phyloP scores from a whole-genome alignment of 2,329 filamentous ascomycete species.

The Microdochium bolleyi region DNA sequence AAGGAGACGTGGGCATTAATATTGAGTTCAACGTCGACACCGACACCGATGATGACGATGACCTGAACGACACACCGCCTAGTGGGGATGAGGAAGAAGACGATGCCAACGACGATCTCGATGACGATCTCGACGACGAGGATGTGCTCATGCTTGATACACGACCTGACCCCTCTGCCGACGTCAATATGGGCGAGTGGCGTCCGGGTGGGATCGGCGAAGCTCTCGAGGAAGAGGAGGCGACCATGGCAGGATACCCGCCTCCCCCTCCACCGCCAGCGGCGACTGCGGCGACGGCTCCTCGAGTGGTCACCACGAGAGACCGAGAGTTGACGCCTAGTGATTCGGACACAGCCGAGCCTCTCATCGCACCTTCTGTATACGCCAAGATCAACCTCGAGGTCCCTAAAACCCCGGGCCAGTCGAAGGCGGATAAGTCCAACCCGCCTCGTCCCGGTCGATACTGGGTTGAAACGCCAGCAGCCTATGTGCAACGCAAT shows the following conservation, averaged over 20 bases:
- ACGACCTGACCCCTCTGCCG: slow-evolving; percentile 30
- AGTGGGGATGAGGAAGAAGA: slow-evolving; percentile 56
- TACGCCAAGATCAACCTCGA: slow-evolving; percentile 59
- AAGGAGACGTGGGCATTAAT: slow-evolving; percentile 11
- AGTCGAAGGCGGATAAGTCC: slow-evolving; percentile 28
- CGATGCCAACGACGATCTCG: slow-evolving; percentile 43
- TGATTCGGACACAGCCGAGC: slow-evolving; percentile 65
- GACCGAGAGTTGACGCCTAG: slow-evolving; percentile 60
- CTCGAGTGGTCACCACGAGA: slow-evolving; percentile 30
- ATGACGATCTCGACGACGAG: slow-evolving; percentile 50
- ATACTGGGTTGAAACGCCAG: slow-evolving; percentile 82
- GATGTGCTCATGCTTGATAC: slow-evolving; percentile 53
- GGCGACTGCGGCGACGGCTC: slow-evolving; percentile 4
- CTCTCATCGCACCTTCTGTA: slow-evolving; percentile 52
- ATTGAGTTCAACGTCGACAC: slow-evolving; percentile 24
- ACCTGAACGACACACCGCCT: slow-evolving; percentile 23
- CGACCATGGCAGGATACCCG: slow-evolving; percentile 68
- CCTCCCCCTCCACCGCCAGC: slow-evolving; percentile 53
- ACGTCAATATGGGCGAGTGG: slow-evolving; percentile 41
- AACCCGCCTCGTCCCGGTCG: slow-evolving; percentile 56
- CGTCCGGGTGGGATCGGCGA: slow-evolving; percentile 44
- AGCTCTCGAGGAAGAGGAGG: slow-evolving; percentile 67
- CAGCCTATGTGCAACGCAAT: slow-evolving; percentile 55
- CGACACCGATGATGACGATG: slow-evolving; percentile 37
- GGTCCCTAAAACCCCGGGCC: slow-evolving; percentile 75